Conservation (phyloP, 2,329 filamentous ascomycete genomes). For the Pseudocercospora fuligena region DNA sequence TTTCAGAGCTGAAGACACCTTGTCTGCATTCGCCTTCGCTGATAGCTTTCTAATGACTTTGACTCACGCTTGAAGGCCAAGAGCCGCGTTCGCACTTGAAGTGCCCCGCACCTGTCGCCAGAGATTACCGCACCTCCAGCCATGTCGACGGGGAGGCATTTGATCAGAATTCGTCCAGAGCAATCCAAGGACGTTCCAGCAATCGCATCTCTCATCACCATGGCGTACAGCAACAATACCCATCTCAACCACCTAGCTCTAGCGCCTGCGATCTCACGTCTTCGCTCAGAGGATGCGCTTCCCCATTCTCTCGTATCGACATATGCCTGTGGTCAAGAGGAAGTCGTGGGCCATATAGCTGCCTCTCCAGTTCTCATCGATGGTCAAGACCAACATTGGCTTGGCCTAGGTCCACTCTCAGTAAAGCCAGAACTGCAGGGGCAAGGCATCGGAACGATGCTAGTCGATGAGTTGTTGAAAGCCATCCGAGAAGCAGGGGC, state of each 20-base stretch:
- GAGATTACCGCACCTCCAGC: background rate
- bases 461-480: background rate
- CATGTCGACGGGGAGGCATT: background rate
- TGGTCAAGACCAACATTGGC: slow-evolving; percentile 1
- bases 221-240: background rate
- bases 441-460: slow-evolving; percentile 11
- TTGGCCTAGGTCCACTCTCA: slow-evolving; percentile 14
- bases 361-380: slow-evolving; percentile 14
- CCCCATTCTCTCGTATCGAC: background rate
- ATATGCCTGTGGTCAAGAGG: background rate
- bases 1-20: background rate
- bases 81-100: background rate
- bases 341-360: slow-evolving; percentile 15
- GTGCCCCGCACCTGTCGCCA: background rate
- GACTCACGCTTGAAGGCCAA: background rate
- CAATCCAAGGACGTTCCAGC: background rate
- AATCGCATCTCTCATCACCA: background rate
- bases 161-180: background rate
- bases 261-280: background rate
- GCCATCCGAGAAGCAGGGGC: background rate
- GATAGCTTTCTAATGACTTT: background rate
- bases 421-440: slow-evolving; percentile 9
- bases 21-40: too few species aligned
- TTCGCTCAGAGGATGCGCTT: background rate
- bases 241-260: slow-evolving; percentile 1